Evolutionary conservation across 2,329 filamentous ascomycete species (phyloP).

Genomic region (Colletotrichum sp.): DNA sequence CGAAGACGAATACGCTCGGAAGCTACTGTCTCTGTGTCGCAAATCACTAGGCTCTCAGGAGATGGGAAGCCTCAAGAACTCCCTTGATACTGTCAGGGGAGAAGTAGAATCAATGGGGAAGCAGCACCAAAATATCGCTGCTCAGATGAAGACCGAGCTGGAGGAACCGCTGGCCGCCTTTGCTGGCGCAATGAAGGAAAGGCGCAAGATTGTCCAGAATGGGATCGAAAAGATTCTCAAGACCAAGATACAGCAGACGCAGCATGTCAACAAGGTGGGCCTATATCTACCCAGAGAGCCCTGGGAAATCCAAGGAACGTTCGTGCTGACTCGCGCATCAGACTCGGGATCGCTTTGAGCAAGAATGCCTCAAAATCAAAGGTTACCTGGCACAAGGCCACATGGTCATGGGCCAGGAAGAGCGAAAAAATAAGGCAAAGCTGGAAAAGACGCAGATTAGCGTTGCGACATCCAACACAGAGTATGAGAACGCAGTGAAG

Average conservation of each 20-base stretch:
- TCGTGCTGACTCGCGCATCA: constrained; percentile 35
- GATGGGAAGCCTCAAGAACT: constrained; percentile 80
- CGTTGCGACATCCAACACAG: constrained; percentile 85
- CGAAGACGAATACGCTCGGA: constrained; percentile 95
- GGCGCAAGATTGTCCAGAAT: constrained; percentile 93
- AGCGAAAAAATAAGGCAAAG: constrained; percentile 98
- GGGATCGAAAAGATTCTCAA: constrained; percentile 95
- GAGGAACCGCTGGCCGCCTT: constrained; percentile 94
- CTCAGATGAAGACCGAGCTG: constrained; percentile 94
- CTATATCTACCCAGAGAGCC: neutral
- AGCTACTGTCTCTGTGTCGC: constrained; percentile 82
- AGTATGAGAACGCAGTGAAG: constrained; percentile 94
- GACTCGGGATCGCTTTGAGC: constrained; percentile 93
- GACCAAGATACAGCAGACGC: constrained; percentile 89
- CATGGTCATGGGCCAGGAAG: constrained; percentile 99
- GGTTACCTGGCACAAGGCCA: constrained; percentile 97
- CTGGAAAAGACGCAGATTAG: constrained; percentile 98
- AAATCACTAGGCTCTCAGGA: constrained; percentile 92
- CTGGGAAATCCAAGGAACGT: neutral
- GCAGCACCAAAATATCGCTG: constrained; percentile 86
- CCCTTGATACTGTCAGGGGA: constrained; percentile 84
- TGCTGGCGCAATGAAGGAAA: constrained; percentile 92
- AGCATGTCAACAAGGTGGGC: constrained; percentile 85
- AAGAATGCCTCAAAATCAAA: constrained; percentile 98
- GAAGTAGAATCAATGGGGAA: constrained; percentile 96